Evolutionary conservation across 2,329 filamentous ascomycete species (phyloP), one percentile per base, ranked within the genome.

Genomic region (Allantophomopsis cytisporea): DNA sequence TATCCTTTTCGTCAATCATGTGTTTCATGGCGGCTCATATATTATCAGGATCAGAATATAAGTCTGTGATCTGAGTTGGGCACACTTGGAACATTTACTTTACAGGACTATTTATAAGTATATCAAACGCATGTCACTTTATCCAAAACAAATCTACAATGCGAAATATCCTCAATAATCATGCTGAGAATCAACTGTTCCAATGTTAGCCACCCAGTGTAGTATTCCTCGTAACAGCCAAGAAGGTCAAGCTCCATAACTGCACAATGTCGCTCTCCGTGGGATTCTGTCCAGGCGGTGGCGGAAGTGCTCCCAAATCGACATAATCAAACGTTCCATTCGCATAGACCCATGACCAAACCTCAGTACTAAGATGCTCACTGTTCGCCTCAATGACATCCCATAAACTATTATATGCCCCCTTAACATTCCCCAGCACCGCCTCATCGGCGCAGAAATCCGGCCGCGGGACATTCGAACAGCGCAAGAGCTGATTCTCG

Each of bases 341-440:
- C 18, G 54, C 55, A 44, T 72, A 78, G 7, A 61, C 60, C 74
- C 73, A 80, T 38, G 67, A 74, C 76, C 76, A 80, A 0, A 80
- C 71, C 49, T 80, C 75, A 2, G 60, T 61, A 41, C 67, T 69
- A 12, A 80, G 52, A 39, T 71, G 61, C 2, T 53, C 56, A 2
- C 47, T 44, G 42, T 80, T 80, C 1, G 58, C 59, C 21, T 78
- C 71, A 23, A 80, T 76, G 1, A 66, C 57, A 47, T 77, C 67
- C 75, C 75, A 80, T 0, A 80, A 60, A 3, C 60, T 55, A 43
- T 74, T 75, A 46, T 80, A 80, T 0, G 76, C 75, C 0, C 45
- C 43, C 20, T 56, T 54, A 4, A 76, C 53, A 36, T 67, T 70
- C 1, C 37, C 40, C 39, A 65, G 57, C 0, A 79, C 61, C 0